Conservation (phyloP, 805 yeast species). For the Zygosaccharomyces kombuchaensis region DNA sequence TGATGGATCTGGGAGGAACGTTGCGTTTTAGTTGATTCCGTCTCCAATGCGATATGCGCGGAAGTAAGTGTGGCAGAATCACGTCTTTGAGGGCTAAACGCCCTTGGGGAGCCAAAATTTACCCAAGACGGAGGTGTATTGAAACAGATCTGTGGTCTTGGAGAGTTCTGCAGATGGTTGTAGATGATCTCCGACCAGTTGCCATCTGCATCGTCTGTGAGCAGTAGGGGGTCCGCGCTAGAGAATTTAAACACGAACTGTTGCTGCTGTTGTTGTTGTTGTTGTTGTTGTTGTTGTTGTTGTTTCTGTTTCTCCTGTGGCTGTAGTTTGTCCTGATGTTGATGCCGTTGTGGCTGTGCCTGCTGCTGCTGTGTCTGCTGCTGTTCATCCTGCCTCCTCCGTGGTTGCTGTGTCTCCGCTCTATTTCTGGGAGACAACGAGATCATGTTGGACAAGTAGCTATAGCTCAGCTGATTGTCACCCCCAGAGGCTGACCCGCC, state of each 20-base stretch:
- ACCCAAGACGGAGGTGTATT: conserved; percentile 33
- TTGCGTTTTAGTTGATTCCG: conserved; percentile 4
- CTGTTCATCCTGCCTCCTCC: background rate
- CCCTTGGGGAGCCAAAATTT: conserved; percentile 27
- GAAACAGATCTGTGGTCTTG: conserved; percentile 19
- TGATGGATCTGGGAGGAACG: conserved; percentile 1
- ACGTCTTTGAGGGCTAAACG: conserved; percentile 17
- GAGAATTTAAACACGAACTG: conserved; percentile 31
- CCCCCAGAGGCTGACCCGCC: conserved; percentile 8
- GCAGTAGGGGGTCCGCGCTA: conserved; percentile 32
- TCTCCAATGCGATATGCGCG: background rate
- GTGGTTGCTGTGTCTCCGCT: background rate
- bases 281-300: conserved; percentile 7
- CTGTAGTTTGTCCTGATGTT: background rate
- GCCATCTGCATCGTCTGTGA: conserved; percentile 30
- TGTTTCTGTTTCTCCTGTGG: conserved; percentile 5
- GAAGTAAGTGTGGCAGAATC: conserved; percentile 10
- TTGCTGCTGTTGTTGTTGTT: conserved; percentile 12
- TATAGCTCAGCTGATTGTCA: conserved; percentile 9
- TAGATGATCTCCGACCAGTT: conserved; percentile 22
- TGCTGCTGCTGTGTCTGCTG: conserved; percentile 1
- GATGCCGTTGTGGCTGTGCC: background rate
- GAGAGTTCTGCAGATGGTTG: conserved; percentile 19
- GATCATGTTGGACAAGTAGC: conserved; percentile 7
- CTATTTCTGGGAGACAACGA: conserved; percentile 18